Percentiles rank a stretch among this genome's conserved stretches.
phyloP scores from a whole-genome alignment of 2,329 filamentous ascomycete genomes.

The Claviceps quebecensis region DNA sequence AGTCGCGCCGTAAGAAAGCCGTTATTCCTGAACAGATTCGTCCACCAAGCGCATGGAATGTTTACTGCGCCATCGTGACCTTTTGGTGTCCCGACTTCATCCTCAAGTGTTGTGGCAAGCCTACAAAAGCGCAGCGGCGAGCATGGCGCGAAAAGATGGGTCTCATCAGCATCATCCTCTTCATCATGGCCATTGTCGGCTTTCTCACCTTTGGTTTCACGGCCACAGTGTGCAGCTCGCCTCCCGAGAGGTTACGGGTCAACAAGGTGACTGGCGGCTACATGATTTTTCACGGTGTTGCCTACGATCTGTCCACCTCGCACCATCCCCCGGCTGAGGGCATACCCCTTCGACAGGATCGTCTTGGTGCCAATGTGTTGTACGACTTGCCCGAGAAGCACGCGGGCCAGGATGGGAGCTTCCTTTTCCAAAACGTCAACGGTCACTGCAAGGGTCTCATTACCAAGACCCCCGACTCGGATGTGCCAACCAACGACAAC shows the following conservation, averaged over 20 bases:
- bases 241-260: conserved; percentile 58
- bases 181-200: conserved; percentile 79
- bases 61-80: conserved; percentile 86
- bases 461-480: conserved; percentile 52
- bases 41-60: conserved; percentile 82
- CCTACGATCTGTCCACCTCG: conserved; percentile 69
- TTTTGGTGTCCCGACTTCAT: conserved; percentile 88
- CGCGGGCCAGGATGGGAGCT: conserved; percentile 85
- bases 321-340: conserved; percentile 68
- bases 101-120: conserved; percentile 73
- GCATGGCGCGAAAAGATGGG: conserved; percentile 99
- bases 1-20: conserved; percentile 31
- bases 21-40: conserved; percentile 49
- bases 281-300: conserved; percentile 92
- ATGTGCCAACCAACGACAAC: conserved; percentile 61
- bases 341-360: conserved; percentile 43
- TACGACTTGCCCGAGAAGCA: conserved; percentile 74
- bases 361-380: conserved; percentile 58
- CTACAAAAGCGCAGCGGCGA: conserved; percentile 70
- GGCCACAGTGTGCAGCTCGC: conserved; percentile 64
- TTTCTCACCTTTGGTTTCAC: conserved; percentile 97
- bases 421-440: conserved; percentile 97
- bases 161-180: conserved; percentile 79
- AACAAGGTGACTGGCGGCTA: conserved; percentile 72
- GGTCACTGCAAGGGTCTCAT: conserved; percentile 90